Evolutionary conservation across 768 basidiomycete species (phyloP).

Genomic region (Mycena belliarum): DNA sequence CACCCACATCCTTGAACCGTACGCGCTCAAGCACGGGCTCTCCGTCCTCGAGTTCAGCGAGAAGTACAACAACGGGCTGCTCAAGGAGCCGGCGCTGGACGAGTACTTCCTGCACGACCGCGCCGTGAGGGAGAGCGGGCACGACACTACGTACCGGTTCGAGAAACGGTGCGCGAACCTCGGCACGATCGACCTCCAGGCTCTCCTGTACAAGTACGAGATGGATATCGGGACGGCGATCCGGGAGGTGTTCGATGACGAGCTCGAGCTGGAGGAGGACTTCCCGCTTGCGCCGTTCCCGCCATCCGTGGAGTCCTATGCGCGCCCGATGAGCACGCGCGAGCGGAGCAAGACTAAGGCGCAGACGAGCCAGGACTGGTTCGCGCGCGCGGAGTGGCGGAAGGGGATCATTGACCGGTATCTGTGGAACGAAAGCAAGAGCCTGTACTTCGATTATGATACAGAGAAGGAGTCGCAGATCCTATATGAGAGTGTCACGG

Average conservation of each 20-base stretch:
- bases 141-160: constrained; percentile 95
- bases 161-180: constrained; percentile 98
- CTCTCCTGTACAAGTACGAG: constrained; percentile 97
- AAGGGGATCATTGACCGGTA: constrained; percentile 88
- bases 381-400: constrained; percentile 82
- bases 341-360: constrained; percentile 58
- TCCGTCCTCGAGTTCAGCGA: constrained; percentile 96
- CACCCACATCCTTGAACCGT: constrained; percentile 95
- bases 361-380: constrained; percentile 91
- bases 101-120: constrained; percentile 98
- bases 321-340: constrained; percentile 47
- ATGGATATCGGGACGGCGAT: constrained; percentile 98
- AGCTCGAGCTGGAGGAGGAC: constrained; percentile 89
- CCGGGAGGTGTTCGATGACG: constrained; percentile 90
- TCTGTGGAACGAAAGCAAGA: constrained; percentile 96
- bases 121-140: constrained; percentile 93
- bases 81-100: constrained; percentile 87
- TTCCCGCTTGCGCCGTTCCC: constrained; percentile 93
- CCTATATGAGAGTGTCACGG: constrained; percentile 95
- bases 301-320: constrained; percentile 70
- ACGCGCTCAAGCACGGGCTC: constrained; percentile 87
- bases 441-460: constrained; percentile 95
- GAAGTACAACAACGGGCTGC: constrained; percentile 83
- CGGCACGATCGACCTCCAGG: constrained; percentile 93
- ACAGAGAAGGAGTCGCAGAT: constrained; percentile 89